Evolutionary conservation across 2,329 filamentous ascomycete species (phyloP).

Genomic region (Fusarium brevicatenulatum): DNA sequence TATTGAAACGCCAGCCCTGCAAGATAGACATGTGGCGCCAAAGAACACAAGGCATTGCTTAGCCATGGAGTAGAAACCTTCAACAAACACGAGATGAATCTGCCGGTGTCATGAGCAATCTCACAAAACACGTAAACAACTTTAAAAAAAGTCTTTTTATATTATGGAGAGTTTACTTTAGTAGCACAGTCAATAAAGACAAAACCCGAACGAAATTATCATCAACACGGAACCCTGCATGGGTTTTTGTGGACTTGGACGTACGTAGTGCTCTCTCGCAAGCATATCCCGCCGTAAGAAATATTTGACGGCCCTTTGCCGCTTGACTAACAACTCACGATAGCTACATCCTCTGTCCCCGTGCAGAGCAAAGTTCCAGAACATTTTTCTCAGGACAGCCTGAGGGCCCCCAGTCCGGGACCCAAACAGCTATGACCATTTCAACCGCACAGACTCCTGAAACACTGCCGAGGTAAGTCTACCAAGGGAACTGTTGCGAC

Average conservation of each 20-base stretch:
- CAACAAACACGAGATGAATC: conserved; percentile 2
- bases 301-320: not conserved
- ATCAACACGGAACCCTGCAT: conserved; percentile 8
- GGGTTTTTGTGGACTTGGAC: not conserved
- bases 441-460: conserved; percentile 26
- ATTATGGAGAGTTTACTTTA: not conserved
- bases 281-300: not conserved
- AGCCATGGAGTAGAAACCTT: not conserved
- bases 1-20: conserved; percentile 33
- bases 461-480: conserved; percentile 22
- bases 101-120: not conserved
- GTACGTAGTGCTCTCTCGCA: not conserved
- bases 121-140: not conserved
- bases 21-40: conserved; percentile 4
- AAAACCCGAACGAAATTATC: conserved; percentile 23
- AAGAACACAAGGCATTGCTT: conserved; percentile 3
- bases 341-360: conserved; percentile 1
- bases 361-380: conserved; percentile 22
- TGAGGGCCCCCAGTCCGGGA: conserved; percentile 10
- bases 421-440: conserved; percentile 13
- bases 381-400: conserved; percentile 17
- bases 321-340: not conserved
- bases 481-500: conserved; percentile 15
- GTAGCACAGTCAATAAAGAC: conserved; percentile 5
- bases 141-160: not conserved